Evolutionary conservation across 805 yeast genomes (phyloP).

Genomic region (Saturnispora besseyi): DNA sequence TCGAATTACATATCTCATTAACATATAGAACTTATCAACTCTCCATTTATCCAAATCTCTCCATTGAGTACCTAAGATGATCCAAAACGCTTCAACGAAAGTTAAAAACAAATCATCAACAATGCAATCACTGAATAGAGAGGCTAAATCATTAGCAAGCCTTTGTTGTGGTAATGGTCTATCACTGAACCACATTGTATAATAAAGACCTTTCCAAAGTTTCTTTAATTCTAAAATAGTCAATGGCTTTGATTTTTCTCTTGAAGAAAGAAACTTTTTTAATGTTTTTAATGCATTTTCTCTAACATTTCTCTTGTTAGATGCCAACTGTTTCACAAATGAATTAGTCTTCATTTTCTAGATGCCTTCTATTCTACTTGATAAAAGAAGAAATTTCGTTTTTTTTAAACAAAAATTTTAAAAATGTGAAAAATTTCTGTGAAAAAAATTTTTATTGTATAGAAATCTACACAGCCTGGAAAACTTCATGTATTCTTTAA

Average conservation of each 20-base stretch:
- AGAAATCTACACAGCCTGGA: slow-evolving; percentile 2
- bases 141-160: slow-evolving; percentile 65
- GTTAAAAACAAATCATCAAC: slow-evolving; percentile 34
- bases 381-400: neutral
- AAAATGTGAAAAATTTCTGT: neutral
- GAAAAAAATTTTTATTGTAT: neutral
- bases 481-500: neutral
- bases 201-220: slow-evolving; percentile 94
- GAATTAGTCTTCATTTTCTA: slow-evolving; percentile 31
- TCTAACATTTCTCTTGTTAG: slow-evolving; percentile 70
- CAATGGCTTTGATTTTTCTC: slow-evolving; percentile 35
- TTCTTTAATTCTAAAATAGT: slow-evolving; percentile 57
- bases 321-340: slow-evolving; percentile 75
- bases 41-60: slow-evolving; percentile 73
- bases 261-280: slow-evolving; percentile 44
- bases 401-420: neutral
- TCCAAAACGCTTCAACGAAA: slow-evolving; percentile 76
- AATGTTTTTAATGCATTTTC: slow-evolving; percentile 63
- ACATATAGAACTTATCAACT: slow-evolving; percentile 74
- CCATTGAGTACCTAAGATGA: slow-evolving; percentile 75
- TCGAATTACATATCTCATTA: slow-evolving; percentile 68
- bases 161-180: slow-evolving; percentile 87
- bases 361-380: neutral
- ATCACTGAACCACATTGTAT: slow-evolving; percentile 94
- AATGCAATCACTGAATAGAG: slow-evolving; percentile 36